phyloP scores from a whole-genome alignment of 2,329 filamentous ascomycete species.

The Pyrenochaeta sp. region DNA sequence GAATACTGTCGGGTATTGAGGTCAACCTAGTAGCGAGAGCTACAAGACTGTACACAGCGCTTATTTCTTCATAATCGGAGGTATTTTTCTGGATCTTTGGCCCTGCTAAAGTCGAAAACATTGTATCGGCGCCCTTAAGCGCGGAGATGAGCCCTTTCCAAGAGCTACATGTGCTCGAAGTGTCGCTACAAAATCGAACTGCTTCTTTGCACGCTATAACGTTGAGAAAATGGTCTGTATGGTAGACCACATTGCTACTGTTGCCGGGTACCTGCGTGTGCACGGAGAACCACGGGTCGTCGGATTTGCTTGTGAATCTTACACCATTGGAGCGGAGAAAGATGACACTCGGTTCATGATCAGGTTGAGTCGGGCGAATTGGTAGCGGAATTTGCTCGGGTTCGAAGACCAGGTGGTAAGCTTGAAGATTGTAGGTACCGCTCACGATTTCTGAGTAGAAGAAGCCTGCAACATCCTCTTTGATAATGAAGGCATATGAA shows the following conservation, averaged over 20 bases:
- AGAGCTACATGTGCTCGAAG: background rate
- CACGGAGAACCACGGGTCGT: constrained; percentile 4
- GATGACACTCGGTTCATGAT: constrained; percentile 1
- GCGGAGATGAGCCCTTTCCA: background rate
- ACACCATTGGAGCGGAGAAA: constrained; percentile 4
- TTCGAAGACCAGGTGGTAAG: background rate
- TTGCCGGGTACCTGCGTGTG: background rate
- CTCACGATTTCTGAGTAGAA: background rate
- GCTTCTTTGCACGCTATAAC: constrained; percentile 4
- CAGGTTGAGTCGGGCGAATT: background rate
- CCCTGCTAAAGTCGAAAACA: background rate
- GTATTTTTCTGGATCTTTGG: background rate
- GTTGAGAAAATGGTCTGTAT: constrained; percentile 1
- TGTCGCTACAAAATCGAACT: background rate
- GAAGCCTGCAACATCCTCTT: background rate
- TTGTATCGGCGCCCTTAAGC: background rate
- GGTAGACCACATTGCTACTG: background rate
- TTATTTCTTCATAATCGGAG: background rate
- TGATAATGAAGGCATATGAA: background rate
- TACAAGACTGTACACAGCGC: background rate
- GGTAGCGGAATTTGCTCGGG: background rate
- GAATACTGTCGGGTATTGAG: constrained; percentile 2
- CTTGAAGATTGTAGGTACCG: constrained; percentile 1
- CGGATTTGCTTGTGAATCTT: background rate
- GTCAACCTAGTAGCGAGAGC: background rate